Evolutionary conservation across 129 eudicot species (phyloP), one percentile per base, ranked within the genome.

Genomic region (Arctium minus): DNA sequence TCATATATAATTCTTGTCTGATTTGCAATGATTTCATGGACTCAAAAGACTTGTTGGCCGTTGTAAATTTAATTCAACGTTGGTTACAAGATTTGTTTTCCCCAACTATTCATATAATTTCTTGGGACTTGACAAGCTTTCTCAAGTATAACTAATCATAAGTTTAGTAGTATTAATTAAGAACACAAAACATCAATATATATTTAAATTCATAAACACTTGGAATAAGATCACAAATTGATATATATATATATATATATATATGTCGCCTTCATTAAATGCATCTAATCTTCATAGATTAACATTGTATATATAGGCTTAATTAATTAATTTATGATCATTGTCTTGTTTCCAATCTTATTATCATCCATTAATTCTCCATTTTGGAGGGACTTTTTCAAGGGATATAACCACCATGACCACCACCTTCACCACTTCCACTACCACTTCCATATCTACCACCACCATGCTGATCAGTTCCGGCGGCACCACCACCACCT

Each of bases 371-470:
- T 40, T n/a, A n/a, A n/a, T n/a, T 3, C 1, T 70, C 82, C 65
- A 70, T 70, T 36, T 40, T 82, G 8, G 13, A 68, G 0, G 29
- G 35, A 56, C 18, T 17, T 8, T 50, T 71, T 87, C 76, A 87
- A 56, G 87, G 89, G 35, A 36, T 69, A 71, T 87, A 87, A 72
- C 85, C 82, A 81, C 88, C 88, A 76, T 85, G 82, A 68, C 88
- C 88, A 71, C 35, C 85, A 60, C 82, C 82, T 72, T 71, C 85
- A 71, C 88, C 88, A 56, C 82, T 22, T 6, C 88, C 88, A 56
- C 82, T 72, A 32, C 88, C 85, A 80, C 79, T 56, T 39, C 88
- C 85, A 85, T 80, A 50, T 48, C 84, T 81, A 29, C 68, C 83
- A 0, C 69, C 80, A 9, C 72, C 84, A 76, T 70, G 79, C 46